These are phyloP conservation scores for Lactuca sativa DNA, from an alignment of 129 eudicot species.

Conservation along the genomic window DNA sequence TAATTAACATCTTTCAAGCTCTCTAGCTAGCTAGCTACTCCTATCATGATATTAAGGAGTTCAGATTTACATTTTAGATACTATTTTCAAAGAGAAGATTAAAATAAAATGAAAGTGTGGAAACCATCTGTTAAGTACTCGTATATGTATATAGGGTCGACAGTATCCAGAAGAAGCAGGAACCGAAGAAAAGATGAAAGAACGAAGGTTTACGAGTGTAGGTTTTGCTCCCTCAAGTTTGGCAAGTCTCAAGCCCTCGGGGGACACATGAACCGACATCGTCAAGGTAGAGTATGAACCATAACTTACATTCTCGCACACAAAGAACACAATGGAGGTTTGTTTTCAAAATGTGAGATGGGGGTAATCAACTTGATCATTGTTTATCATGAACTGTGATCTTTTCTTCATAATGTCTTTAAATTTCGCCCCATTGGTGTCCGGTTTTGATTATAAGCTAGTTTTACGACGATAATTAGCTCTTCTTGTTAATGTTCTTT, in stretches of 20 bases:
- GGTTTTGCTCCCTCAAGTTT: slow-evolving; percentile 93
- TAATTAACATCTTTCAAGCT: neutral
- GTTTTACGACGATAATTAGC: too few relatives aligned
- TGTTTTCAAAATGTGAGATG: too few relatives aligned
- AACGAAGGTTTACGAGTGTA: slow-evolving; percentile 82
- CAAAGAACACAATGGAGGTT: neutral
- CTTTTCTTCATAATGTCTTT: too few relatives aligned
- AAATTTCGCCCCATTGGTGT: too few relatives aligned
- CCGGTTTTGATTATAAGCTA: too few relatives aligned
- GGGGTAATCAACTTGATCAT: too few relatives aligned
- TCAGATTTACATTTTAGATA: too few relatives aligned
- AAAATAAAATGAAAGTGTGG: neutral
- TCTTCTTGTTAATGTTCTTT: too few relatives aligned
- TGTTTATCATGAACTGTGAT: too few relatives aligned
- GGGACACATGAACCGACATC: slow-evolving; percentile 99
- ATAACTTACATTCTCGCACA: slow-evolving; percentile 1
- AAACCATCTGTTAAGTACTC: neutral
- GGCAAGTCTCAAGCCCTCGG: slow-evolving; percentile 97
- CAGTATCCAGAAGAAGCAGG: slow-evolving; percentile 50
- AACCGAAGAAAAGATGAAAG: slow-evolving; percentile 52
- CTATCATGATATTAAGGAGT: neutral
- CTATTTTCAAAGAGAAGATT: neutral
- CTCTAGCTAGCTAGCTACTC: neutral
- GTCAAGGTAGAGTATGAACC: slow-evolving; percentile 51
- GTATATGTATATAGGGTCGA: slow-evolving; percentile 1